Conservation (phyloP, 129 eudicot species). For the Cynara cardunculus region DNA sequence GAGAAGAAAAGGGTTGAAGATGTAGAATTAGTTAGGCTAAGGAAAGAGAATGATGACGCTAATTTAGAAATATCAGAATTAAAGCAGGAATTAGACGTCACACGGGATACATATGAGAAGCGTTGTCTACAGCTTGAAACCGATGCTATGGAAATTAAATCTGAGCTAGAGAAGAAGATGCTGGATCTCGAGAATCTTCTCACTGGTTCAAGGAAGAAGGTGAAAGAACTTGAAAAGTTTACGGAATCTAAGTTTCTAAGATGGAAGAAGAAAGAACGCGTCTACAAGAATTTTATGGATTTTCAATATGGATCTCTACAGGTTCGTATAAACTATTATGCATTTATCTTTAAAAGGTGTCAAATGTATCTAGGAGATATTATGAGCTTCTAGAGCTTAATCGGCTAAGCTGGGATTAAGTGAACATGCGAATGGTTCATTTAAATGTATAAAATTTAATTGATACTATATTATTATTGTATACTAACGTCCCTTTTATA, state of each 20-base stretch:
- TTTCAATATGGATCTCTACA: slow-evolving; percentile 55
- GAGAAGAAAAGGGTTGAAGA: slow-evolving; percentile 64
- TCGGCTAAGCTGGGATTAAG: background rate
- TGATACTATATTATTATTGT: too few relatives aligned
- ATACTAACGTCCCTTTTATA: background rate
- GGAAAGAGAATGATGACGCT: slow-evolving; percentile 46
- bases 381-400: background rate
- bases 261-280: slow-evolving; percentile 70
- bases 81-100: slow-evolving; percentile 40
- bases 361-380: background rate
- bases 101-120: slow-evolving; percentile 37
- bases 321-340: slow-evolving; percentile 29
- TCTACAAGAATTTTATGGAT: slow-evolving; percentile 57
- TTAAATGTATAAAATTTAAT: too few relatives aligned
- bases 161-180: slow-evolving; percentile 52
- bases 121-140: slow-evolving; percentile 41
- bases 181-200: slow-evolving; percentile 49
- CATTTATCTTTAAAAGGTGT: background rate
- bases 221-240: slow-evolving; percentile 60
- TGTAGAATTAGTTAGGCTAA: slow-evolving; percentile 41
- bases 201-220: slow-evolving; percentile 55
- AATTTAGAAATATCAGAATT: slow-evolving; percentile 40
- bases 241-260: slow-evolving; percentile 50
- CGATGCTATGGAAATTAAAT: slow-evolving; percentile 39
- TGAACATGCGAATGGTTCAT: background rate